Percentiles rank a stretch among this genome's conserved stretches.
Evolutionary conservation across 345 rosid genomes (phyloP).

Genomic region (Euphorbia tirucalli): DNA sequence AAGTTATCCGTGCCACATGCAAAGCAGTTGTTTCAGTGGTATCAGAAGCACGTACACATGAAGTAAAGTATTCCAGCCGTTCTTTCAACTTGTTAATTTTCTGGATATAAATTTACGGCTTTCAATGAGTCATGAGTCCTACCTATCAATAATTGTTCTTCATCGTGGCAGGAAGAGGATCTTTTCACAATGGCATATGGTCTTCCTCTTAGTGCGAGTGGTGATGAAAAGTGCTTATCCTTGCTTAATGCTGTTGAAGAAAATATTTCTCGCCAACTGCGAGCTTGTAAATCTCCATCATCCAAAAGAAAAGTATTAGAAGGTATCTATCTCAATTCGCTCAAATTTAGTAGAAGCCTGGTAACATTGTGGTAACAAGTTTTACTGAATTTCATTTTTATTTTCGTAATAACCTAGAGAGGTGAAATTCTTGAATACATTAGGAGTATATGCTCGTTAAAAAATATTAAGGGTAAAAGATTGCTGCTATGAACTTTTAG

Average conservation of each 20-base stretch:
- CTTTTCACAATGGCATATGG: conserved; percentile 85
- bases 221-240: conserved; percentile 80
- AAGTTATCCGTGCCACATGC: conserved; percentile 85
- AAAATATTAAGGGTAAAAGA: too few species aligned
- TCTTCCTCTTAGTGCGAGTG: conserved; percentile 71
- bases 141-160: conserved; percentile 7
- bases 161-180: conserved; percentile 81
- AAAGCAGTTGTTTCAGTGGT: conserved; percentile 88
- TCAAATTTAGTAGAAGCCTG: background rate
- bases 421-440: too few species aligned
- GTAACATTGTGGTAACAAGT: background rate
- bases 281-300: conserved; percentile 70
- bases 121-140: background rate
- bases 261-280: conserved; percentile 79
- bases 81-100: conserved; percentile 34
- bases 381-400: background rate
- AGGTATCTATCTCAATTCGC: conserved; percentile 41
- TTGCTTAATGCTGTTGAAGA: conserved; percentile 91
- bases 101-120: conserved; percentile 10
- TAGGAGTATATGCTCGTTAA: too few species aligned
- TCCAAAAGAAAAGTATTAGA: conserved; percentile 57
- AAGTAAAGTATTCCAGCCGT: conserved; percentile 77
- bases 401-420: background rate
- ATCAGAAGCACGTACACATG: conserved; percentile 98
- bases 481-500: too few species aligned